phyloP scores from a whole-genome alignment of 495 filamentous ascomycete species.

The Copromyces sp. region DNA sequence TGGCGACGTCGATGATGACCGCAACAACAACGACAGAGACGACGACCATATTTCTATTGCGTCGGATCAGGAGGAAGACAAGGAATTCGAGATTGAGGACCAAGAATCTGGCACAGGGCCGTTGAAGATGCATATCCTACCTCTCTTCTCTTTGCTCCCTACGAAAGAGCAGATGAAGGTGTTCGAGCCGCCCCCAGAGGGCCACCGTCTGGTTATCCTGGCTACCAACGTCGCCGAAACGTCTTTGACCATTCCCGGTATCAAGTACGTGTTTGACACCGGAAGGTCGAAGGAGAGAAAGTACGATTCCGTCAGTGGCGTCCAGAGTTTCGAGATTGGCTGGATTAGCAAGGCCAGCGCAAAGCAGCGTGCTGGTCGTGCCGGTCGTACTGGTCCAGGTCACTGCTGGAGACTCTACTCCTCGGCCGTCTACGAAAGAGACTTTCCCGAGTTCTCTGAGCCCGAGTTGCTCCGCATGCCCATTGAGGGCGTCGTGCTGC shows the following conservation, averaged over 20 bases:
- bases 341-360: conserved; percentile 99
- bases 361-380: conserved; percentile 84
- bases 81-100: conserved; percentile 51
- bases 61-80: conserved; percentile 44
- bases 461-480: conserved; percentile 90
- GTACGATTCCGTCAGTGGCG: conserved; percentile 73
- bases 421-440: conserved; percentile 84
- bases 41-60: conserved; percentile 37
- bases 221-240: conserved; percentile 98
- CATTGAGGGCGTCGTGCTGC: conserved; percentile 83
- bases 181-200: conserved; percentile 81
- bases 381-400: conserved; percentile 89
- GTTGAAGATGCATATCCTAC: conserved; percentile 70
- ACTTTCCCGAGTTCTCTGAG: conserved; percentile 75
- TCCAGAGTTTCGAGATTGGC: conserved; percentile 88
- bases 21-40: conserved; percentile 39
- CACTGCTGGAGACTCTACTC: conserved; percentile 94
- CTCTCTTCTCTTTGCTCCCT: conserved; percentile 88
- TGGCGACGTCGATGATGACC: conserved; percentile 41
- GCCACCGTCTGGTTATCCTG: conserved; percentile 77
- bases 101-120: conserved; percentile 47
- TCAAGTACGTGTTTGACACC: conserved; percentile 90
- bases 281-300: conserved; percentile 86
- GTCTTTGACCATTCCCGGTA: conserved; percentile 89
- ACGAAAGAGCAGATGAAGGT: conserved; percentile 86